phyloP scores from a whole-genome alignment of 306 rosid genomes.

The Ormosia emarginata region DNA sequence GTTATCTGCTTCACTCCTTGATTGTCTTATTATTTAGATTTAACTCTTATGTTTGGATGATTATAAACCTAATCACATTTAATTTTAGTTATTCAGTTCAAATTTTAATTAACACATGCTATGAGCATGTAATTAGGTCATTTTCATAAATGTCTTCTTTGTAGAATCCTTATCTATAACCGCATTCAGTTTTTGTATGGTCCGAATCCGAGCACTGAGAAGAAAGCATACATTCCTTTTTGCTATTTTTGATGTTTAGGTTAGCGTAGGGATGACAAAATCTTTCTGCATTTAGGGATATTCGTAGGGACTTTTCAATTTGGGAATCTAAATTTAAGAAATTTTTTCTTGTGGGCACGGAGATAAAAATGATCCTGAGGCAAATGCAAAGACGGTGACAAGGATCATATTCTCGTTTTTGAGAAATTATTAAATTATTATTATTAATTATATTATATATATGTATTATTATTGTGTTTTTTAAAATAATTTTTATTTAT shows the following conservation, averaged over 20 bases:
- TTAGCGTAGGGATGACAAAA: neutral
- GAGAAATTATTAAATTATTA: no score
- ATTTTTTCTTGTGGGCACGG: no score
- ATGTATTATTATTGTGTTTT: no score
- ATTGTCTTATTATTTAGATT: neutral
- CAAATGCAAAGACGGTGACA: no score
- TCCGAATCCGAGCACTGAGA: constrained; percentile 7
- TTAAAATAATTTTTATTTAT: no score
- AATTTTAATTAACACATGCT: neutral
- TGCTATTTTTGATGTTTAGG: constrained; percentile 3
- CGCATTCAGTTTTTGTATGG: constrained; percentile 13
- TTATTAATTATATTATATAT: no score
- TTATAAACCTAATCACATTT: neutral
- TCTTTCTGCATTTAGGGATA: no score
- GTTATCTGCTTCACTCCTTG: neutral
- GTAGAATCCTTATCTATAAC: constrained; percentile 18
- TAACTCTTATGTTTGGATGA: constrained; percentile 1
- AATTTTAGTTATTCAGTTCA: neutral
- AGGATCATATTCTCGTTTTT: no score
- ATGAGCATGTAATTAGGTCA: neutral
- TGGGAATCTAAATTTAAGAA: no score
- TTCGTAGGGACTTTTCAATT: no score
- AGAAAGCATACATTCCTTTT: constrained; percentile 24
- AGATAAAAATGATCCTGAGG: no score
- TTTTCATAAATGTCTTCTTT: neutral